Conservation (phyloP, 306 rosid species). For the Herpetospermum pedunculosum region DNA sequence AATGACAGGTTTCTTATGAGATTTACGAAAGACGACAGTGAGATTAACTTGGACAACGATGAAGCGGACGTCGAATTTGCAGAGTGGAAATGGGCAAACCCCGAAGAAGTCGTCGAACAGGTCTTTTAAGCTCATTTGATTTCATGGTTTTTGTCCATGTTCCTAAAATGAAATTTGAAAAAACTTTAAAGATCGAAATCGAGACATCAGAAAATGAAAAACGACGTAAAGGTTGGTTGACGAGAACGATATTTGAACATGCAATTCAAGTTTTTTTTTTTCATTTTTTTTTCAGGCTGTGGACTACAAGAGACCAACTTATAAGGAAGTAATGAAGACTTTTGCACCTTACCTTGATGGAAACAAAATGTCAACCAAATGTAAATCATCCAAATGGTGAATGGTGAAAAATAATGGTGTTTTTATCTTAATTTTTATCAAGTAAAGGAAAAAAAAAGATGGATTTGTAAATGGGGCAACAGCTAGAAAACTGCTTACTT, state of each 20-base stretch:
- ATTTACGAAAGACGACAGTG: conserved; percentile 55
- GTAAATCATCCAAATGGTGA: conserved; percentile 95
- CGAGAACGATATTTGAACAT: not conserved
- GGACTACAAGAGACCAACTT: conserved; percentile 95
- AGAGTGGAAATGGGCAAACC: conserved; percentile 96
- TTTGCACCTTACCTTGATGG: conserved; percentile 64
- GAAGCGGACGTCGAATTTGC: conserved; percentile 88
- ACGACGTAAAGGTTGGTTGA: too few relatives aligned
- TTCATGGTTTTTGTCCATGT: not conserved
- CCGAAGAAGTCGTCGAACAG: conserved; percentile 86
- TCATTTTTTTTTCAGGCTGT: conserved; percentile 52
- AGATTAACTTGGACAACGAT: conserved; percentile 71
- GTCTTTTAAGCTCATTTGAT: conserved; percentile 15
- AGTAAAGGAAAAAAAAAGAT: not conserved
- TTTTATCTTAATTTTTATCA: not conserved
- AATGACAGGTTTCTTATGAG: conserved; percentile 77
- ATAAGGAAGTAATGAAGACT: conserved; percentile 74
- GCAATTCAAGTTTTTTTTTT: not conserved
- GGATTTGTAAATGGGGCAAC: conserved; percentile 1
- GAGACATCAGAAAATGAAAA: too few relatives aligned
- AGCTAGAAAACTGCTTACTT: not conserved
- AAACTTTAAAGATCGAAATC: not conserved
- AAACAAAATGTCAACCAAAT: conserved; percentile 47
- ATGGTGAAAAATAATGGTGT: not conserved
- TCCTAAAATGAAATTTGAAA: not conserved